Evolutionary conservation across 2,329 filamentous ascomycete species (phyloP), one percentile per base, ranked within the genome.

Genomic region (Ophiostoma ulmi): DNA sequence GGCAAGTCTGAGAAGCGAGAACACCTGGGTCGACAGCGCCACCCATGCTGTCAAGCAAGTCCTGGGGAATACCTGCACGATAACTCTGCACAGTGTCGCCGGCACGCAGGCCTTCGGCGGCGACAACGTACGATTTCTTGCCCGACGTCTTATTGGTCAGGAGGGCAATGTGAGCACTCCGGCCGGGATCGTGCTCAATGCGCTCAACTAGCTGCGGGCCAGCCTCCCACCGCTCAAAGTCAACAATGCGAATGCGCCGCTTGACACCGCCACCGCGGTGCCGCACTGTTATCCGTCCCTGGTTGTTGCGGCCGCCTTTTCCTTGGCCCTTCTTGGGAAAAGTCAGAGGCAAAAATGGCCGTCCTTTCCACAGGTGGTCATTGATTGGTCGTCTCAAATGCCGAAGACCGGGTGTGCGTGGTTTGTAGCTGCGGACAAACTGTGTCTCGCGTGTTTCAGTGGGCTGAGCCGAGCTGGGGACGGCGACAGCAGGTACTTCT

Each of bases 71-170:
- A 74, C 95, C 96, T 8, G 90, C 83, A 75, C 93, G 89, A 81
- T 95, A 99, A 80, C 93, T 97, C 82, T 98, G 91, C 20, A 99
- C 90, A 35, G 91, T 85, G 79, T 99, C 95, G 55, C 96, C 96
- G 5, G 91, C 92, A 73, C 94, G 86, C 88, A 97, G 90, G 13
- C 95, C 95, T 75, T 99, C 95, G 0, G 95, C 88, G n/a, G 95
- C 95, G 72, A 99, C 84, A 74, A 99, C 97, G 80, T 99, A 99
- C 74, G 90, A 92, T 81, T 95, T 90, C 75, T 86, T 86, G 14
- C 88, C 87, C 0, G 91, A 94, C 67, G 88, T 86, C 74, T 93
- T 83, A 76, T 91, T 89, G 68, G 88, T 93, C 67, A 97, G 77
- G 70, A 99, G 85, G 6, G 95, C 95, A 80, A 99, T 94, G 78